phyloP scores from a whole-genome alignment of 345 rosid species.

The Eutrema heterophyllum region DNA sequence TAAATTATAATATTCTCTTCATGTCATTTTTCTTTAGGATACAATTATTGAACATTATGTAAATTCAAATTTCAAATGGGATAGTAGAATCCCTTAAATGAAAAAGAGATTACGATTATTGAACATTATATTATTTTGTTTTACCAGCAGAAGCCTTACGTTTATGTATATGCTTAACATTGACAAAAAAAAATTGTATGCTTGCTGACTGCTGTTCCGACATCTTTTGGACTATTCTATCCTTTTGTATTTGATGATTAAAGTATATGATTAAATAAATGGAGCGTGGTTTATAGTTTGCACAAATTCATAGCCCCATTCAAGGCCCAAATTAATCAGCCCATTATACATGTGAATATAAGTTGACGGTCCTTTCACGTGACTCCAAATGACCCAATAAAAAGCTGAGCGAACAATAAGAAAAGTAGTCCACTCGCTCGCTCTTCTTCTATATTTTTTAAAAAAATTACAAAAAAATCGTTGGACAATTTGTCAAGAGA shows the following conservation, averaged over 20 bases:
- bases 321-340: background rate
- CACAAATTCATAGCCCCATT: background rate
- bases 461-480: background rate
- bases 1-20: background rate
- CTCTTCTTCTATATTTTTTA: background rate
- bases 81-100: too few species aligned
- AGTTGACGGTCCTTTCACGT: background rate
- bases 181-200: too few species aligned
- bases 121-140: too few species aligned
- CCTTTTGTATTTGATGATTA: background rate
- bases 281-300: too few species aligned
- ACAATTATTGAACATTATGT: background rate
- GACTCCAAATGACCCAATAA: background rate
- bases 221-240: background rate
- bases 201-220: too few species aligned
- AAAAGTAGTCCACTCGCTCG: background rate
- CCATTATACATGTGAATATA: background rate
- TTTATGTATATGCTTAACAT: background rate
- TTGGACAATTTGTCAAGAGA: background rate
- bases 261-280: too few species aligned
- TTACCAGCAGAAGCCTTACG: too few species aligned
- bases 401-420: background rate
- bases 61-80: too few species aligned
- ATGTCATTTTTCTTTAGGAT: background rate
- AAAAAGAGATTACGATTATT: too few species aligned